Conservation (phyloP, 2,329 filamentous ascomycete species). For the Colletotrichum cuscutae region DNA sequence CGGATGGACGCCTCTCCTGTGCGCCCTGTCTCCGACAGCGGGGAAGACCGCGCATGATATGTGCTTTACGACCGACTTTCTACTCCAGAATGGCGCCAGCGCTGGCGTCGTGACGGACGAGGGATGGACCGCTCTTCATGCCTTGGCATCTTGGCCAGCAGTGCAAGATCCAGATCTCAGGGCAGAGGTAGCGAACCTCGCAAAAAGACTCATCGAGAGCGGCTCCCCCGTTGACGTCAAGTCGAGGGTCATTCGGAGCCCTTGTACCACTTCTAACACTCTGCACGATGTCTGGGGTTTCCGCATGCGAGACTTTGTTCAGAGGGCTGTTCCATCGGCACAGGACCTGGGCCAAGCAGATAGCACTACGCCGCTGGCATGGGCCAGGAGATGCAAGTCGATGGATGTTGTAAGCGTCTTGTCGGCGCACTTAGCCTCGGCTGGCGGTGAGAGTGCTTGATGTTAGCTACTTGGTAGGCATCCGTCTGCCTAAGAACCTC, state of each 20-base stretch:
- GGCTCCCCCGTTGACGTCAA: background rate
- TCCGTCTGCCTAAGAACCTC: no score
- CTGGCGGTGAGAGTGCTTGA: no score
- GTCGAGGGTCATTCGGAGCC: background rate
- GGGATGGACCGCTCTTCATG: slow-evolving; percentile 41
- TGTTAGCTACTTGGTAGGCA: no score
- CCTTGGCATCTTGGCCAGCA: slow-evolving; percentile 25
- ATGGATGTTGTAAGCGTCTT: no score
- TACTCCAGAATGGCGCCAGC: slow-evolving; percentile 40
- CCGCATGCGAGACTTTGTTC: background rate
- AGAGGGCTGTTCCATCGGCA: background rate
- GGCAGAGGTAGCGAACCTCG: background rate
- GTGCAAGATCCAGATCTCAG: background rate
- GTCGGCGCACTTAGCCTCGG: no score
- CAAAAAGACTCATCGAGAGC: background rate
- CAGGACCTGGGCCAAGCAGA: background rate
- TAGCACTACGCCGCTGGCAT: background rate
- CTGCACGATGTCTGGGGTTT: background rate
- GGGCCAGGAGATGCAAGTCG: background rate
- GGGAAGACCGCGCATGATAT: slow-evolving; percentile 14
- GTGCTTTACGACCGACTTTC: slow-evolving; percentile 30
- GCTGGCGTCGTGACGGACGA: slow-evolving; percentile 36
- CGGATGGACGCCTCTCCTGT: slow-evolving; percentile 45
- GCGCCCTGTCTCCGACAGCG: slow-evolving; percentile 37
- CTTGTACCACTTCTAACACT: background rate